phyloP scores from a whole-genome alignment of 805 yeast species.

The Schizosaccharomyces cryophilus region DNA sequence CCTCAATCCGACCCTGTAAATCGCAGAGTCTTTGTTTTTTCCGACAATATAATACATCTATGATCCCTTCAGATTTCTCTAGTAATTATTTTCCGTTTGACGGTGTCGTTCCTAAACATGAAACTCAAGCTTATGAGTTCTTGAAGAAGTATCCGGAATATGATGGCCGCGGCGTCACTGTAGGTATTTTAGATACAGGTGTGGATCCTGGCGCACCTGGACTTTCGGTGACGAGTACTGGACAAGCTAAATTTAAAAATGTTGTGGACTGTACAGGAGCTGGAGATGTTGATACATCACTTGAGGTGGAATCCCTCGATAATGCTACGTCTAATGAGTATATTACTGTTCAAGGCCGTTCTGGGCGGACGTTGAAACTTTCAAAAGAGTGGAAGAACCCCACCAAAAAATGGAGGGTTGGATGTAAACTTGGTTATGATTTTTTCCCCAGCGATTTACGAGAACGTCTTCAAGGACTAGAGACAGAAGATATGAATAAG shows the following conservation, averaged over 20 bases:
- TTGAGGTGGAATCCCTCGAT: neutral
- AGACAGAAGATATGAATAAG: neutral
- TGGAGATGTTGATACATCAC: neutral
- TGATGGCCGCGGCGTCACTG: constrained; percentile 3
- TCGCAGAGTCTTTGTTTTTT: too few species aligned
- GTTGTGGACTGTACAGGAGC: constrained; percentile 2
- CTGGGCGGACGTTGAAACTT: neutral
- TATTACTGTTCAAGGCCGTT: neutral
- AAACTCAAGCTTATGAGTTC: constrained; percentile 2
- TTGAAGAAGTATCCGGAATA: neutral
- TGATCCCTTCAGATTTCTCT: neutral
- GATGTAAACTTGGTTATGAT: constrained; percentile 1
- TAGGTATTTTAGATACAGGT: constrained; percentile 3
- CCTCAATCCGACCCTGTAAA: too few species aligned
- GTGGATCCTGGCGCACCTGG: constrained; percentile 2
- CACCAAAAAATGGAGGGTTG: constrained; percentile 1
- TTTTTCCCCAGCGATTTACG: neutral
- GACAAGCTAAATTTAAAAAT: neutral
- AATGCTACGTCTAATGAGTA: neutral
- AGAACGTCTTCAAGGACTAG: neutral
- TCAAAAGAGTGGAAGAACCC: constrained; percentile 2
- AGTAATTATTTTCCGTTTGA: neutral
- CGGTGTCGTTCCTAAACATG: constrained; percentile 3
- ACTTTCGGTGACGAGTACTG: neutral
- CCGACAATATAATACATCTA: neutral